A percentile compares a stretch with the other conserved stretches of the same genome.
Evolutionary conservation across 768 basidiomycete species (phyloP).

Genomic region (Mycena albidolilacea): DNA sequence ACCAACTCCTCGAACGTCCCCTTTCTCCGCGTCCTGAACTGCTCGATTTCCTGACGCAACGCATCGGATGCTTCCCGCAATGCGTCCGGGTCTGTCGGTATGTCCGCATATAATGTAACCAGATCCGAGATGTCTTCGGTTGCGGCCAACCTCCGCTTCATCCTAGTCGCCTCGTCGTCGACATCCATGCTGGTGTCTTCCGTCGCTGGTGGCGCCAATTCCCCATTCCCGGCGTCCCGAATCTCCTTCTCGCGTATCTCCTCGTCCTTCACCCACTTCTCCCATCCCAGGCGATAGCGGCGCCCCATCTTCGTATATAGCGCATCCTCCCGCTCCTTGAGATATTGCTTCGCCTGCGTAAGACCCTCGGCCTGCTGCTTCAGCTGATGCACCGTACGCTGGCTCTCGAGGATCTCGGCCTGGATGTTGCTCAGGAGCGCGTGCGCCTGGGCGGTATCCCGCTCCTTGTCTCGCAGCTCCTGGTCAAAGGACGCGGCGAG

Average conservation of each 20-base stretch:
- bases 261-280: constrained; percentile 93
- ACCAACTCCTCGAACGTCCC: constrained; percentile 83
- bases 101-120: constrained; percentile 66
- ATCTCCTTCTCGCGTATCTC: constrained; percentile 81
- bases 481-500: constrained; percentile 93
- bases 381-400: constrained; percentile 80
- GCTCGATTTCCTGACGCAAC: constrained; percentile 75
- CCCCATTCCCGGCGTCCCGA: constrained; percentile 73
- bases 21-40: constrained; percentile 78
- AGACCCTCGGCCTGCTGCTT: constrained; percentile 78
- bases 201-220: constrained; percentile 60
- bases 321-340: constrained; percentile 76
- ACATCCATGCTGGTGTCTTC: constrained; percentile 59
- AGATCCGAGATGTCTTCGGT: constrained; percentile 79
- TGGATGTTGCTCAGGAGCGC: constrained; percentile 90
- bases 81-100: constrained; percentile 71
- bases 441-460: constrained; percentile 91
- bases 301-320: constrained; percentile 84
- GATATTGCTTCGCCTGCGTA: constrained; percentile 67
- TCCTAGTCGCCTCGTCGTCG: constrained; percentile 64
- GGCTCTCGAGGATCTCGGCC: constrained; percentile 90
- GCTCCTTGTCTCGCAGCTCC: constrained; percentile 92
- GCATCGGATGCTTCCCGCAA: constrained; percentile 69
- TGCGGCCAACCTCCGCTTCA: constrained; percentile 67
- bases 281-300: constrained; percentile 90